Percentiles rank a stretch among this genome's conserved stretches.
Evolutionary conservation across 2,329 filamentous ascomycete genomes (phyloP).

Genomic region (Microsporum audouinii): DNA sequence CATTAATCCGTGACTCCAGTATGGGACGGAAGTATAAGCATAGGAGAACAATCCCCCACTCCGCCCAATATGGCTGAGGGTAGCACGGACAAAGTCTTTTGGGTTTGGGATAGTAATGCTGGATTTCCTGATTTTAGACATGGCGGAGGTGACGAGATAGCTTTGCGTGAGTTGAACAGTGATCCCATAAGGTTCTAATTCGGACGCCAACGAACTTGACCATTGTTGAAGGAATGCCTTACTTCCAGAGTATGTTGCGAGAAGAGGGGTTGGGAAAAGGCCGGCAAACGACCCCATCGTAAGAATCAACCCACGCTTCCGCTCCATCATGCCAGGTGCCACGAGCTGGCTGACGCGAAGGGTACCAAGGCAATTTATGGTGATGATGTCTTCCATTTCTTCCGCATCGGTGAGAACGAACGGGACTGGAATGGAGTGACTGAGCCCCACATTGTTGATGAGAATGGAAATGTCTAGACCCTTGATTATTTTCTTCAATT

Average conservation of each 20-base stretch:
- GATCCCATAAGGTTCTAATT: conserved; percentile 69
- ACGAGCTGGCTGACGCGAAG: conserved; percentile 78
- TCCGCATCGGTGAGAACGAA: conserved; percentile 68
- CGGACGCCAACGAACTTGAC: conserved; percentile 73
- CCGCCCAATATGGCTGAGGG: conserved; percentile 67
- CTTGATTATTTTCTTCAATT: conserved; percentile 55
- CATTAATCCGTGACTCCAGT: conserved; percentile 83
- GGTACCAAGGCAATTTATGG: conserved; percentile 87
- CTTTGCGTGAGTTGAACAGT: conserved; percentile 85
- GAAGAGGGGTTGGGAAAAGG: conserved; percentile 76
- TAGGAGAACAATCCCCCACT: conserved; percentile 67
- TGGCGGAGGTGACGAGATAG: conserved; percentile 88
- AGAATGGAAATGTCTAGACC: conserved; percentile 74
- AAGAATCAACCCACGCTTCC: conserved; percentile 77
- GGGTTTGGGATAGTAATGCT: conserved; percentile 70
- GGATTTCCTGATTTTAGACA: conserved; percentile 85
- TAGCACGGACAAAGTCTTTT: conserved; percentile 66
- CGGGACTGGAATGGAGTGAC: conserved; percentile 81
- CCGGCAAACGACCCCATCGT: conserved; percentile 98
- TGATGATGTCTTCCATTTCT: conserved; percentile 83
- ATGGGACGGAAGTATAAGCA: conserved; percentile 77
- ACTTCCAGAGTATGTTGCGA: conserved; percentile 93
- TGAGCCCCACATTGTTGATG: conserved; percentile 94
- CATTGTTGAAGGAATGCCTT: conserved; percentile 98
- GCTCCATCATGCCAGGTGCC: conserved; percentile 69